Evolutionary conservation across 148 eudicot genomes (phyloP), one percentile per base, ranked within the genome.

Genomic region (Silene conica): DNA sequence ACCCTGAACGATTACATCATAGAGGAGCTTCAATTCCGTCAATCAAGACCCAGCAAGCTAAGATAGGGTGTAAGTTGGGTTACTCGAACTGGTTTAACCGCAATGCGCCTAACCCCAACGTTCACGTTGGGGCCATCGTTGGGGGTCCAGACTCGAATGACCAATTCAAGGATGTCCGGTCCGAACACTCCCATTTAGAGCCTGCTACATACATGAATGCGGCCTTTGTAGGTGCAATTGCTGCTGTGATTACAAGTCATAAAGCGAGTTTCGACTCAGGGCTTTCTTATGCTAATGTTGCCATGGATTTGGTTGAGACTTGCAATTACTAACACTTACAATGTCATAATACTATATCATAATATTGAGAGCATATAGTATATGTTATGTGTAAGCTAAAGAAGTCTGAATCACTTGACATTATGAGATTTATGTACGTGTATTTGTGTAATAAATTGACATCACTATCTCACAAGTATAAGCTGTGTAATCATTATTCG

Each of bases 1-100:
- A 82, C 74, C 96, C 98, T 4, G 70, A 56, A 26, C 89, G 89
- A 50, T 4, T 88, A 9, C 98, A 94, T 81, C 98, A 92, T 61
- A 82, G 98, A 70, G 98, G 93, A n/a, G 80, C 96, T 25, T 94
- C 98, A 63, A 81, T 92, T 21, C 88, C 89, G 18, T 92, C 98
- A 6, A 75, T 83, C 3, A 46, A 31, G 43, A 22, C 3, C 19
- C 81, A 71, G n/a, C 92, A 89, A 3, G 61, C 73, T 20, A 85
- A 80, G 66, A 77, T 95, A 19, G 92, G 88, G 0, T 95, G 96
- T 81, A 79, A 59, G 18, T 87, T 87, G 20, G 98, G 92, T 43
- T 87, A 72, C 70, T 80, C 89, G 10, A 77, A 56, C 31, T 94
- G 91, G 91, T 94, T 70, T 26, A 69, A 80, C n/a, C 81, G 79